Evolutionary conservation across 805 yeast species (phyloP).

Genomic region (Wickerhamiella slavikovae): DNA sequence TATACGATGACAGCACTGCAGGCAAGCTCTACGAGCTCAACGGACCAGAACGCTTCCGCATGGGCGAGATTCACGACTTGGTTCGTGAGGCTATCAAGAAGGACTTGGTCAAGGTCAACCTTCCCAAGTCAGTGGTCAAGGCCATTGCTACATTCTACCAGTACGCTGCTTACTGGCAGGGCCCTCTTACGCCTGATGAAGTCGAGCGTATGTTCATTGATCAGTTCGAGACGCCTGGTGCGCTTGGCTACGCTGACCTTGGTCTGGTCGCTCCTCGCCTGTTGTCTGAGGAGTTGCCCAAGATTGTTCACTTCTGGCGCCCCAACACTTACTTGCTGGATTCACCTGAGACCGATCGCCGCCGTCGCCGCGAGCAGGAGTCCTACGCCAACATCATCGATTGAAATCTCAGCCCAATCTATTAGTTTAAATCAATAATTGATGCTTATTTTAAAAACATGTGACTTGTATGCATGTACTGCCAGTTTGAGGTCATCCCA

Average conservation of each 20-base stretch:
- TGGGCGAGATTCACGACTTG: constrained; percentile 46
- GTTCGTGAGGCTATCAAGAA: constrained; percentile 37
- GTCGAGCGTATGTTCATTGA: constrained; percentile 51
- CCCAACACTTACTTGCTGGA: constrained; percentile 13
- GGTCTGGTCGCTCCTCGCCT: constrained; percentile 43
- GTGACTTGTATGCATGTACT: constrained; percentile 1
- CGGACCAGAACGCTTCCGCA: constrained; percentile 48
- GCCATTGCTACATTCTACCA: constrained; percentile 18
- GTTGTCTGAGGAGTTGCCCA: constrained; percentile 25
- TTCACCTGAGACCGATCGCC: constrained; percentile 12
- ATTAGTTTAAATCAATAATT: too few species aligned
- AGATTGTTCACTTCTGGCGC: constrained; percentile 13
- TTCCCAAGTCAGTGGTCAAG: constrained; percentile 22
- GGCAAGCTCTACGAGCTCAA: constrained; percentile 57
- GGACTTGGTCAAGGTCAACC: constrained; percentile 20
- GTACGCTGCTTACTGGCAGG: constrained; percentile 26
- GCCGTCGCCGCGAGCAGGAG: constrained; percentile 13
- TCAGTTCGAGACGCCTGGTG: constrained; percentile 39
- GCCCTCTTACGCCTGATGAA: constrained; percentile 43
- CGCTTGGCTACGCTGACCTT: constrained; percentile 46
- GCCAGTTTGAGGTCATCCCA: too few species aligned
- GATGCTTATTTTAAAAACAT: not conserved
- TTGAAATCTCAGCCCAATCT: too few species aligned
- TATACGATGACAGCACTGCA: constrained; percentile 58
- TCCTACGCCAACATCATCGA: constrained; percentile 13